Evolutionary conservation across 495 filamentous ascomycete species (phyloP).

Genomic region (Ramalina intermedia): DNA sequence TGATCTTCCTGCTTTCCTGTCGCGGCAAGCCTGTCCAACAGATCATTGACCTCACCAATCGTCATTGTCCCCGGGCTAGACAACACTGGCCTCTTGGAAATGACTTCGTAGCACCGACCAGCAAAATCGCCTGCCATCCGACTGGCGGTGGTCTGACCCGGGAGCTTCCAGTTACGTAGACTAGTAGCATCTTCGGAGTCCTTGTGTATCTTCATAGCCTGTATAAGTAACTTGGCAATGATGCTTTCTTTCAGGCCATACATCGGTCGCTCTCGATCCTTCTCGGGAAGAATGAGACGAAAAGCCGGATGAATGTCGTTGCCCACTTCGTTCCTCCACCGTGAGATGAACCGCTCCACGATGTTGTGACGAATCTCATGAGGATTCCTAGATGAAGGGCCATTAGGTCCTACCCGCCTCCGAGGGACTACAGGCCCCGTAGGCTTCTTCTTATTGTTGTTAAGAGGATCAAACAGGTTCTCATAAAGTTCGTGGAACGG

Average conservation of each 20-base stretch:
- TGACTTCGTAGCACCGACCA: conserved; percentile 69
- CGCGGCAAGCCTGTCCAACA: conserved; percentile 64
- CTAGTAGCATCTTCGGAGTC: conserved; percentile 76
- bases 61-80: conserved; percentile 60
- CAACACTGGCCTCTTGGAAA: conserved; percentile 72
- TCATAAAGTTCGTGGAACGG: conserved; percentile 71
- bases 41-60: conserved; percentile 78
- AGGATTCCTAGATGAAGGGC: conserved; percentile 46
- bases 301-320: conserved; percentile 89
- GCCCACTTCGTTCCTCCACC: conserved; percentile 79
- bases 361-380: conserved; percentile 73
- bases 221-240: conserved; percentile 77
- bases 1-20: conserved; percentile 71
- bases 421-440: conserved; percentile 32
- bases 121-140: conserved; percentile 81
- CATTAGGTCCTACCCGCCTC: conserved; percentile 43
- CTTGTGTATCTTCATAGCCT: conserved; percentile 83
- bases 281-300: conserved; percentile 82
- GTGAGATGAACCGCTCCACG: conserved; percentile 77
- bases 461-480: conserved; percentile 74
- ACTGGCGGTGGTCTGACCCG: conserved; percentile 46
- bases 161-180: conserved; percentile 87
- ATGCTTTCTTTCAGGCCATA: conserved; percentile 90
- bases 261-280: conserved; percentile 83
- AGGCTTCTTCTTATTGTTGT: conserved; percentile 66